Conservation (phyloP, 768 basidiomycete species). For the Podaxis rugospora region DNA sequence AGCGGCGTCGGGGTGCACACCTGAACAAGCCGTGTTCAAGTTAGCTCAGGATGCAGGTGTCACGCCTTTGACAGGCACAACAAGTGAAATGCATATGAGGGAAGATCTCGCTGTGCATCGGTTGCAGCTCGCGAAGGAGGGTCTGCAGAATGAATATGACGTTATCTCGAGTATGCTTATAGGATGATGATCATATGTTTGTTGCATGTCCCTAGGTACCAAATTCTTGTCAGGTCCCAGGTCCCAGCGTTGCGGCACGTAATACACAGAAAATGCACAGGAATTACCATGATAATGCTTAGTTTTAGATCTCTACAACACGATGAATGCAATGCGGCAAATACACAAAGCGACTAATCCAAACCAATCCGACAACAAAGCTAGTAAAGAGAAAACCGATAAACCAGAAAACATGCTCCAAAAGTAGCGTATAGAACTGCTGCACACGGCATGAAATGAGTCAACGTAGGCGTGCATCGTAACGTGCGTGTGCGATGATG, state of each 20-base stretch:
- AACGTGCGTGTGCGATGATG: neutral
- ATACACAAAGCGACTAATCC: neutral
- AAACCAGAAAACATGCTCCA: neutral
- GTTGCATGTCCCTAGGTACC: neutral
- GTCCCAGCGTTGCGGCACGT: neutral
- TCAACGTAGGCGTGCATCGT: neutral
- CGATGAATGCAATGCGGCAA: neutral
- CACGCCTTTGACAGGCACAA: slow-evolving; percentile 75
- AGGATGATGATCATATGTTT: neutral
- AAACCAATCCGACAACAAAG: slow-evolving; percentile 3
- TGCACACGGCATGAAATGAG: neutral
- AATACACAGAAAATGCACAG: neutral
- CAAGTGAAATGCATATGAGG: slow-evolving; percentile 58
- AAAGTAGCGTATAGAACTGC: neutral
- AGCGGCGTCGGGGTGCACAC: slow-evolving; percentile 43
- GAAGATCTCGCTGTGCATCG: slow-evolving; percentile 12
- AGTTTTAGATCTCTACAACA: neutral
- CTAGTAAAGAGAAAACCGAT: neutral
- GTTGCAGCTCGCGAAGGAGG: slow-evolving; percentile 6
- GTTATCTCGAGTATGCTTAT: neutral
- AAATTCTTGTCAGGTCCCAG: neutral
- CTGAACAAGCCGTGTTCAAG: slow-evolving; percentile 64
- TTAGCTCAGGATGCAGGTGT: slow-evolving; percentile 64
- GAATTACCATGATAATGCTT: neutral
- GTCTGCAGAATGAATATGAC: slow-evolving; percentile 1